Base-by-base conservation (phyloP, 2,329 filamentous ascomycete genomes). In the Aspergillus clavatus region DNA sequence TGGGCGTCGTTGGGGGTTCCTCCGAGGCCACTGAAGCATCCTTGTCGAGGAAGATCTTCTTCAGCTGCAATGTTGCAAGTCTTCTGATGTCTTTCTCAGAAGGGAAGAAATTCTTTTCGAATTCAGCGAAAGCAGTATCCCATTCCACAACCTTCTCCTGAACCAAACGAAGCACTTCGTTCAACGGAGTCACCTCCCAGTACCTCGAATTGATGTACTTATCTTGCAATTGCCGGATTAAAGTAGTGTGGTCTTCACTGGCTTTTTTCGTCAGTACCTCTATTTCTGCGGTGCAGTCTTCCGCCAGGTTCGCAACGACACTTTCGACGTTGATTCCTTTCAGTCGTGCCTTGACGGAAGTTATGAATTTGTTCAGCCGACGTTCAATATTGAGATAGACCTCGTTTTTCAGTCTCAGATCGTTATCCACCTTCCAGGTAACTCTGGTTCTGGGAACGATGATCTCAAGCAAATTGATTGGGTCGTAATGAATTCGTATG, bases 371-470 rank as follows among this genome's bases (percentile, higher is more conserved):
- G 53, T 82, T 83, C 71, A 95, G 84, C 27, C 89, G 82, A 42
- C 89, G 83, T 60, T 95, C 87, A 50, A 86, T 86, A 60, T 84
- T 86, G 18, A 75, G 76, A 62, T 87, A 98, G 24, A 95, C 82
- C 19, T 95, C 89, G 57, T 98, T 98, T 67, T 95, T 95, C 57
- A 98, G 78, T 54, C 79, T 86, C 39, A 98, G 72, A 62, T 98
- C 93, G 52, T 94, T 87, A 55, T 95, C 91, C 21, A 98, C 93
- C 66, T 96, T 97, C 91, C 94, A 98, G 0, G 91, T 96, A 41
- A 98, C 86, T 44, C 87, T 82, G 21, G 89, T 82, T 45, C 90
- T 81, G 1, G 93, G 93, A 2, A 97, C 93, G 42, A 95, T 84
- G 48, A 98, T 90, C 65, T 98, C 94, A 28, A 97, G 83, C 6